Conservation (phyloP, 2,329 filamentous ascomycete species). For the Akanthomyces uredinophilus region DNA sequence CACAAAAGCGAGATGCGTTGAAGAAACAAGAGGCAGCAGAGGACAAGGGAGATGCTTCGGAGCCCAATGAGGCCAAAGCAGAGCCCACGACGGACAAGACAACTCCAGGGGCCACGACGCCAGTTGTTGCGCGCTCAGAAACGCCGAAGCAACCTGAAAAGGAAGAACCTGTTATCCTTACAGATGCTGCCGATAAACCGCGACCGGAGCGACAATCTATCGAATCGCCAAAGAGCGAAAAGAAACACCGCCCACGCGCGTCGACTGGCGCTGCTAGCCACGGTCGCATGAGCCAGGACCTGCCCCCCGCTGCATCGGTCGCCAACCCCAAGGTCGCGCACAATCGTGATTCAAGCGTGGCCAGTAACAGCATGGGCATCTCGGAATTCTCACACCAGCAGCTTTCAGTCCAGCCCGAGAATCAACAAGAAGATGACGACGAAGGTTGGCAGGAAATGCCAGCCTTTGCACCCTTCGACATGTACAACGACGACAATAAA, state of each 20-base stretch:
- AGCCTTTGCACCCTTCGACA: slow-evolving; percentile 83
- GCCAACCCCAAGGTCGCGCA: slow-evolving; percentile 20
- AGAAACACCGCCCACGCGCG: slow-evolving; percentile 1
- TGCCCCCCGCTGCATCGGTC: neutral
- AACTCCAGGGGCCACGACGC: neutral
- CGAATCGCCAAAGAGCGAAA: neutral
- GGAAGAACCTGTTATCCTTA: neutral
- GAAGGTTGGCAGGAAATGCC: slow-evolving; percentile 91
- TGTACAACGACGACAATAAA: slow-evolving; percentile 90
- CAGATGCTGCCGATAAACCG: slow-evolving; percentile 12
- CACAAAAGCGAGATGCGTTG: slow-evolving; percentile 9
- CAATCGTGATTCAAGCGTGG: slow-evolving; percentile 35
- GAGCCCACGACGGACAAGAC: neutral
- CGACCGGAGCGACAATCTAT: neutral
- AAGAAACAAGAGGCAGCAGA: neutral
- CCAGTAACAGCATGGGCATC: slow-evolving; percentile 31
- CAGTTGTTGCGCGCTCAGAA: neutral
- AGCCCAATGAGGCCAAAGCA: neutral
- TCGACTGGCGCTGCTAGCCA: slow-evolving; percentile 4
- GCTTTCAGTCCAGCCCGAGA: slow-evolving; percentile 53
- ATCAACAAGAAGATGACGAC: slow-evolving; percentile 53
- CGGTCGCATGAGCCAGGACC: slow-evolving; percentile 7
- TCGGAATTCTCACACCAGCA: slow-evolving; percentile 94
- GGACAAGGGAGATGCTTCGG: neutral
- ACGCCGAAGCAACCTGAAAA: neutral